Conservation (phyloP, 2,329 filamentous ascomycete species). For the Penicillium aurantiogriseum region DNA sequence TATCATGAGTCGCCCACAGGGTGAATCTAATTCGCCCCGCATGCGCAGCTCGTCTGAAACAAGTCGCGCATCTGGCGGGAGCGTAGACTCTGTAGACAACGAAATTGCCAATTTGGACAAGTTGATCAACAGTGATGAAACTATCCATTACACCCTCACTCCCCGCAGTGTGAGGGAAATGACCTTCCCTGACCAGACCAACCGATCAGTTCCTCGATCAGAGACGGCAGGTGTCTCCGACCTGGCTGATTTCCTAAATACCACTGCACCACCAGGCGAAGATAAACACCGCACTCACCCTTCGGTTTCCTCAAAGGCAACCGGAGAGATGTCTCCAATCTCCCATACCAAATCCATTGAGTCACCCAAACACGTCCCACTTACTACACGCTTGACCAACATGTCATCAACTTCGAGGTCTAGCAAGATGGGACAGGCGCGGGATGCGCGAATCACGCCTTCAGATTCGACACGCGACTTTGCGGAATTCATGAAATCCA, state of each 20-base stretch:
- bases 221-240: slow-evolving; percentile 39
- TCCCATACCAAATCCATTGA: slow-evolving; percentile 25
- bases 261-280: slow-evolving; percentile 35
- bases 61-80: slow-evolving; percentile 29
- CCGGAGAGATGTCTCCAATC: slow-evolving; percentile 15
- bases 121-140: slow-evolving; percentile 77
- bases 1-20: slow-evolving; percentile 37
- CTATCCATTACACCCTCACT: slow-evolving; percentile 78
- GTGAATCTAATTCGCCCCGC: slow-evolving; percentile 30
- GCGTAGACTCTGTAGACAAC: slow-evolving; percentile 40
- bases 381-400: slow-evolving; percentile 17
- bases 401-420: slow-evolving; percentile 23
- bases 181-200: slow-evolving; percentile 48
- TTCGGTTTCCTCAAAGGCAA: slow-evolving; percentile 23
- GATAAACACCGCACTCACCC: slow-evolving; percentile 20
- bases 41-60: slow-evolving; percentile 40
- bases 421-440: slow-evolving; percentile 48
- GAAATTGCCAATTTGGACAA: slow-evolving; percentile 72
- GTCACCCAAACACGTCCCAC: slow-evolving; percentile 26
- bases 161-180: slow-evolving; percentile 76
- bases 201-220: slow-evolving; percentile 33
- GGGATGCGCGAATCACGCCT: slow-evolving; percentile 67
- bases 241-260: slow-evolving; percentile 40
- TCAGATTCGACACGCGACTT: slow-evolving; percentile 76
- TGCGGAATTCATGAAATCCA: slow-evolving; percentile 84